These are phyloP conservation scores for Pichia cabralensis DNA, from an alignment of 805 yeast species.

Conservation along the genomic window DNA sequence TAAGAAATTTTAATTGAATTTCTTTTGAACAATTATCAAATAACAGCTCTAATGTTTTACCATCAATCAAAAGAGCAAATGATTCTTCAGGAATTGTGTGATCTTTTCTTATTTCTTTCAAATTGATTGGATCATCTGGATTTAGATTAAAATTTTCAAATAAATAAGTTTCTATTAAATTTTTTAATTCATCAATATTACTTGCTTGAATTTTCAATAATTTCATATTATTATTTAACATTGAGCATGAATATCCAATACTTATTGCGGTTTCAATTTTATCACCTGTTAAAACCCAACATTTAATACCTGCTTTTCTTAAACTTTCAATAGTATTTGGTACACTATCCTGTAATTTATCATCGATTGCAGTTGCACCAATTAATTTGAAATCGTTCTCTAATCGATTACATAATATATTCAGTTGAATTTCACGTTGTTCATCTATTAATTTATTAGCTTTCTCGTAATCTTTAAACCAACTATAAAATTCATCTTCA, in stretches of 20 bases:
- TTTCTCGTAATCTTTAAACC: conserved; percentile 47
- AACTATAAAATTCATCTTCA: conserved; percentile 34
- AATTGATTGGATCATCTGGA: conserved; percentile 23
- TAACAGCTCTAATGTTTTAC: conserved; percentile 42
- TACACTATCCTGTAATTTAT: conserved; percentile 67
- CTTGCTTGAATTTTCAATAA: conserved; percentile 43
- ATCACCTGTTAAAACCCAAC: conserved; percentile 82
- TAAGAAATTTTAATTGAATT: conserved; percentile 47
- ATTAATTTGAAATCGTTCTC: conserved; percentile 47
- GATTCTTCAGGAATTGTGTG: conserved; percentile 55
- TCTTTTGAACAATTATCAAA: conserved; percentile 7
- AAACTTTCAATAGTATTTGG: conserved; percentile 62
- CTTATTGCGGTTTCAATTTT: conserved; percentile 77
- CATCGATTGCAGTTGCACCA: conserved; percentile 81
- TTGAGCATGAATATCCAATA: conserved; percentile 71
- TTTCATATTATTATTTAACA: conserved; percentile 59
- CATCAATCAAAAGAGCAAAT: conserved; percentile 61
- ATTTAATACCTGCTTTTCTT: conserved; percentile 63
- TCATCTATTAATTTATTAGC: conserved; percentile 47
- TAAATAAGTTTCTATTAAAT: conserved; percentile 7
- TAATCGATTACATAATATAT: conserved; percentile 44
- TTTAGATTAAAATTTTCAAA: conserved; percentile 13
- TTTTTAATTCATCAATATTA: conserved; percentile 12
- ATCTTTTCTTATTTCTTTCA: conserved; percentile 43
- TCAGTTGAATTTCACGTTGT: conserved; percentile 50